Evolutionary conservation across 257 asterid genomes (phyloP).

Genomic region (Eustoma russellianum): DNA sequence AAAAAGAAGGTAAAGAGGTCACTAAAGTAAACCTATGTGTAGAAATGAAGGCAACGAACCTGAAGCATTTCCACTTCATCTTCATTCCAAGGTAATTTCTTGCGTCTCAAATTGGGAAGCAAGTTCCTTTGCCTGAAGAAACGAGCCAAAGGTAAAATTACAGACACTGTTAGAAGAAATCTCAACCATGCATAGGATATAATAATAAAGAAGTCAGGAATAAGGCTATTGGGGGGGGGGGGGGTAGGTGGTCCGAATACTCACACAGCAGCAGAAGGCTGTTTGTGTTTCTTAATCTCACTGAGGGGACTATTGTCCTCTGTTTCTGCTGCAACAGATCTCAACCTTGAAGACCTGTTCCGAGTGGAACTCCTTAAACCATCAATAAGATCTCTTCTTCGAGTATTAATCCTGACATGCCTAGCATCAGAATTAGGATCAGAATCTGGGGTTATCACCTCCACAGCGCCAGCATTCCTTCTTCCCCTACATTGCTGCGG

Average conservation of each 20-base stretch:
- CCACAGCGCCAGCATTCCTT: slow-evolving; percentile 22
- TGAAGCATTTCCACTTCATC: slow-evolving; percentile 57
- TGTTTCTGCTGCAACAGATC: slow-evolving; percentile 11
- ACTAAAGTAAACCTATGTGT: background rate
- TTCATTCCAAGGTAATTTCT: slow-evolving; percentile 38
- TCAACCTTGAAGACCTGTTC: slow-evolving; percentile 20
- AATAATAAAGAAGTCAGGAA: too few species aligned
- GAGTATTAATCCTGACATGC: slow-evolving; percentile 13
- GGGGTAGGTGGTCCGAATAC: slow-evolving; percentile 5
- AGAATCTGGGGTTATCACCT: slow-evolving; percentile 9
- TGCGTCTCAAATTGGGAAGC: slow-evolving; percentile 31
- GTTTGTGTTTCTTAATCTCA: slow-evolving; percentile 15
- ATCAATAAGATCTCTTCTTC: slow-evolving; percentile 13
- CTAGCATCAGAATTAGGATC: slow-evolving; percentile 16
- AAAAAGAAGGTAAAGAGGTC: slow-evolving; percentile 4
- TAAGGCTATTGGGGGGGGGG: too few species aligned
- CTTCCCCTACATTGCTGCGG: slow-evolving; percentile 10
- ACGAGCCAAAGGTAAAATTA: slow-evolving; percentile 2
- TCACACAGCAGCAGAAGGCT: slow-evolving; percentile 23
- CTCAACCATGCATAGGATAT: background rate
- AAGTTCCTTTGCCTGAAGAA: slow-evolving; percentile 29
- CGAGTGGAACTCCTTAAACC: slow-evolving; percentile 22
- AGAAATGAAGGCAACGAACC: slow-evolving; percentile 30
- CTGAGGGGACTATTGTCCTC: slow-evolving; percentile 16
- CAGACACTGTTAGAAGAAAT: background rate